A percentile compares a stretch with the other conserved stretches of the same genome.
Conservation (phyloP, 768 basidiomycete genomes). For the Kwoniella sp. region DNA sequence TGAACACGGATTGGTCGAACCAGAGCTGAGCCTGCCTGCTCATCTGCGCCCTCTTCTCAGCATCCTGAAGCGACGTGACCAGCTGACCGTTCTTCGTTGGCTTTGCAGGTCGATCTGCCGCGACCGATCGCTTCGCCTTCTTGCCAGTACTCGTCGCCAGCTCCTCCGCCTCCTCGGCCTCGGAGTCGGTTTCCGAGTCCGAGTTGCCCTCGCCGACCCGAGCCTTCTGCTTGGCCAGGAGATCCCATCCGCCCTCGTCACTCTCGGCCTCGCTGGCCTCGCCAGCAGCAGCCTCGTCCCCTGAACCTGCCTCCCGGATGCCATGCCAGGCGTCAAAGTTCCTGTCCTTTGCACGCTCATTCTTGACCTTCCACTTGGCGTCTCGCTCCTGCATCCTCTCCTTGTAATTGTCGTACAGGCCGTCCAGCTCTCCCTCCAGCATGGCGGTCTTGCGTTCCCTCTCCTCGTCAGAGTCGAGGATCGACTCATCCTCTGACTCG, state of each 20-base stretch:
- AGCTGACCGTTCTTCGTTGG: slow-evolving; percentile 42
- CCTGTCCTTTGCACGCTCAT: slow-evolving; percentile 67
- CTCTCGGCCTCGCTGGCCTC: slow-evolving; percentile 53
- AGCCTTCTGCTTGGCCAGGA: slow-evolving; percentile 42
- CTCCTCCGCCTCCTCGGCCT: slow-evolving; percentile 50
- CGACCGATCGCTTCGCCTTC: slow-evolving; percentile 18
- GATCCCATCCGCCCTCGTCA: slow-evolving; percentile 52
- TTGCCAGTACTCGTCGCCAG: slow-evolving; percentile 15
- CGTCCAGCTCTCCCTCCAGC: slow-evolving; percentile 83
- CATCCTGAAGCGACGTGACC: slow-evolving; percentile 54
- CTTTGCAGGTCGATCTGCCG: slow-evolving; percentile 10
- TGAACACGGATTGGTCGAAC: slow-evolving; percentile 92
- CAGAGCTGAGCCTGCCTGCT: slow-evolving; percentile 68
- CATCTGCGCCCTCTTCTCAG: slow-evolving; percentile 48
- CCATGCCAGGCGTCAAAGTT: slow-evolving; percentile 78
- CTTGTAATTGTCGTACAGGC: slow-evolving; percentile 80
- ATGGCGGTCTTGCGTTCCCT: slow-evolving; percentile 58
- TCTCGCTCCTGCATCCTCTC: slow-evolving; percentile 75
- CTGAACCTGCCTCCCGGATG: slow-evolving; percentile 53
- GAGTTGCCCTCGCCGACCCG: slow-evolving; percentile 37
- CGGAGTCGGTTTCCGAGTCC: slow-evolving; percentile 52
- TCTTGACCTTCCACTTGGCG: slow-evolving; percentile 77
- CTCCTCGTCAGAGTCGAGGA: slow-evolving; percentile 59
- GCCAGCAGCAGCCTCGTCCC: slow-evolving; percentile 34
- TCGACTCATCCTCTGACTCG: slow-evolving; percentile 51